Evolutionary conservation across 495 filamentous ascomycete species (phyloP).

Genomic region (Trichoderma gamsii): DNA sequence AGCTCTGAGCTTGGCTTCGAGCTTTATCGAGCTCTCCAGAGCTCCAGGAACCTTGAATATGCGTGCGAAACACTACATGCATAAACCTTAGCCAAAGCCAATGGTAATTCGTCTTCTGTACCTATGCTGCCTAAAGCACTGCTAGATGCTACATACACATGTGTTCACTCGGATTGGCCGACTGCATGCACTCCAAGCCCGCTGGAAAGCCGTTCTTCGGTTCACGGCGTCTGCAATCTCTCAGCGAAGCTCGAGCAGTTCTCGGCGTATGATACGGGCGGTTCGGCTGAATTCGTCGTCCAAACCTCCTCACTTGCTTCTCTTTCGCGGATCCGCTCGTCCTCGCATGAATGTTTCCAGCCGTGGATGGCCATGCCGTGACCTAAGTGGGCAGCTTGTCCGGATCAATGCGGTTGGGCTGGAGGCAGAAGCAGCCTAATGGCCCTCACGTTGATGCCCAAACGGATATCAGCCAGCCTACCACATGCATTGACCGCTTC

Average conservation of each 20-base stretch:
- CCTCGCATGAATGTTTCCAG: not conserved
- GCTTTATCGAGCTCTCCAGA: not conserved
- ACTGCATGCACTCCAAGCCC: not conserved
- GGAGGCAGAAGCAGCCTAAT: conserved; percentile 5
- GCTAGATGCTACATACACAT: too few species aligned
- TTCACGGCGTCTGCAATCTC: not conserved
- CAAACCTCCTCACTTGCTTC: conserved; percentile 1
- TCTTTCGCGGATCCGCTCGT: not conserved
- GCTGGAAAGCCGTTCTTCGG: not conserved
- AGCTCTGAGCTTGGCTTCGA: not conserved
- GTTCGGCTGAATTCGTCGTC: conserved; percentile 2
- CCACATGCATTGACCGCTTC: not conserved
- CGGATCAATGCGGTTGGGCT: conserved; percentile 11
- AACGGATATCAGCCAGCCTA: conserved; percentile 1
- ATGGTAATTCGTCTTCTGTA: not conserved
- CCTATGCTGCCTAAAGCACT: too few species aligned
- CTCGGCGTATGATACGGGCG: not conserved
- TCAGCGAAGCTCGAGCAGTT: not conserved
- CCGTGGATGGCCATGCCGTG: not conserved
- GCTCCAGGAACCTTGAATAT: not conserved
- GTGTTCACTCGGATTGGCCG: not conserved
- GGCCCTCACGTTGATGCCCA: not conserved
- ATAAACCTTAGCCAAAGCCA: not conserved
- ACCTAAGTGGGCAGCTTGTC: not conserved
- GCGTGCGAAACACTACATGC: not conserved